A percentile compares a stretch with the other conserved stretches of the same genome.
phyloP scores from a whole-genome alignment of 2,329 filamentous ascomycete species.

The Esteya vermicola region DNA sequence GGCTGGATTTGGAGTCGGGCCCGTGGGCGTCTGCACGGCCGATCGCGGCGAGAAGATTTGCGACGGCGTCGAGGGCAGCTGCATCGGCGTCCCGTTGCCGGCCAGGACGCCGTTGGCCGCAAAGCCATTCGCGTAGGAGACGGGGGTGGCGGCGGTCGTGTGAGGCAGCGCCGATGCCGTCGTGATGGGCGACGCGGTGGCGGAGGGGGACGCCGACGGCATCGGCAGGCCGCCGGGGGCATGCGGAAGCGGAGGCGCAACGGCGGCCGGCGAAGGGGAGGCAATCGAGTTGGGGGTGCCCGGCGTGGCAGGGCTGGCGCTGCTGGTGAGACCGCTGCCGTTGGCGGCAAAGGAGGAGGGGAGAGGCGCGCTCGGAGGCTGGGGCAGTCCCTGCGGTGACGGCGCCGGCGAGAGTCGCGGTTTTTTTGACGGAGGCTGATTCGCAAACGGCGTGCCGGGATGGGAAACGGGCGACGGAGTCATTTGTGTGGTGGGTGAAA shows the following conservation, averaged over 20 bases:
- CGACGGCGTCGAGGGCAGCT: background rate
- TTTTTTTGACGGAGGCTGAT: slow-evolving; percentile 14
- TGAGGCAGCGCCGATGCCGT: slow-evolving; percentile 1
- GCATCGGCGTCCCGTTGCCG: background rate
- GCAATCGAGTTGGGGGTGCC: slow-evolving; percentile 10
- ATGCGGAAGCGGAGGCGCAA: slow-evolving; percentile 1
- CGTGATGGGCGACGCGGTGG: slow-evolving; percentile 3
- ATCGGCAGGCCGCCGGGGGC: slow-evolving; percentile 27
- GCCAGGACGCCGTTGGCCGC: slow-evolving; percentile 3
- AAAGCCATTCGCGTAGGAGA: background rate
- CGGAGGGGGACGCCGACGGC: slow-evolving; percentile 35
- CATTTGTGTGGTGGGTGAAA: slow-evolving; percentile 12
- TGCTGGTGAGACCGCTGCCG: slow-evolving; percentile 1
- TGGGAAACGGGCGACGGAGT: slow-evolving; percentile 9
- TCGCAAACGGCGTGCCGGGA: slow-evolving; percentile 7
- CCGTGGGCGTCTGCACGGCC: slow-evolving; percentile 3
- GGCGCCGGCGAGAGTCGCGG: slow-evolving; percentile 9
- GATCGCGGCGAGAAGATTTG: slow-evolving; percentile 4
- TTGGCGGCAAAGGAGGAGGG: slow-evolving; percentile 1
- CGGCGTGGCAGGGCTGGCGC: slow-evolving; percentile 8
- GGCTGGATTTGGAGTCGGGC: slow-evolving; percentile 6
- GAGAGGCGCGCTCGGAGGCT: slow-evolving; percentile 3
- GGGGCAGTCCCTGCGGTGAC: slow-evolving; percentile 6
- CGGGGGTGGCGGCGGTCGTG: background rate
- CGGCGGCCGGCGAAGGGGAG: slow-evolving; percentile 9